Percentiles rank a stretch among this genome's conserved stretches.
These are phyloP conservation scores for Aspergillus sparsus DNA, from an alignment of 495 filamentous ascomycete species.

Conservation along the genomic window DNA sequence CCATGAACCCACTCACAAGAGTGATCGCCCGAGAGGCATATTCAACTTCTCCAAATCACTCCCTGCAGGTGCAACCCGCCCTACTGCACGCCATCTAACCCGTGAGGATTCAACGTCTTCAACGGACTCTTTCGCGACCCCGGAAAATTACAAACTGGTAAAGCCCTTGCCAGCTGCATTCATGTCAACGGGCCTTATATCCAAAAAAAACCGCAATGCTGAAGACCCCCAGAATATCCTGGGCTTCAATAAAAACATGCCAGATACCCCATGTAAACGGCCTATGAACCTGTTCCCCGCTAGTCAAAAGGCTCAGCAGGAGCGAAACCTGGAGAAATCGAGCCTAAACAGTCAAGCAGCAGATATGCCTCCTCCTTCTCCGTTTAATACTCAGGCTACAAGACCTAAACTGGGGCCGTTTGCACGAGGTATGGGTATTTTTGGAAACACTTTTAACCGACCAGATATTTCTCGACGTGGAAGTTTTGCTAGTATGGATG, in stretches of 20 bases:
- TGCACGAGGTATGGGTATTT: slow-evolving; percentile 67
- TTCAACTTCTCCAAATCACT: slow-evolving; percentile 80
- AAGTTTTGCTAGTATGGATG: slow-evolving; percentile 77
- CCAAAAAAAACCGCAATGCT: slow-evolving; percentile 71
- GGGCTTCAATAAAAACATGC: slow-evolving; percentile 61
- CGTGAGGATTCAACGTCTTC: slow-evolving; percentile 49
- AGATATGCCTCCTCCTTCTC: slow-evolving; percentile 64
- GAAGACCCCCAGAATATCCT: slow-evolving; percentile 50
- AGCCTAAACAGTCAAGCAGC: slow-evolving; percentile 61
- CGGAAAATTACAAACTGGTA: slow-evolving; percentile 77
- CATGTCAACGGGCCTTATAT: slow-evolving; percentile 90
- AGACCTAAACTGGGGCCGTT: slow-evolving; percentile 57
- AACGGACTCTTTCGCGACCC: slow-evolving; percentile 69
- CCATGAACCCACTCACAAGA: slow-evolving; percentile 58
- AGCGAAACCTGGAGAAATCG: slow-evolving; percentile 56
- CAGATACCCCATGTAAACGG: slow-evolving; percentile 95
- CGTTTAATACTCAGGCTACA: slow-evolving; percentile 56
- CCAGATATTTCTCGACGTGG: slow-evolving; percentile 59
- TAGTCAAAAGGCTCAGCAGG: slow-evolving; percentile 54
- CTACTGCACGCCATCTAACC: slow-evolving; percentile 39
- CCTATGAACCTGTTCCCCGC: slow-evolving; percentile 64
- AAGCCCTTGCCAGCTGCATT: slow-evolving; percentile 86
- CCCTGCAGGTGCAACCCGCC: slow-evolving; percentile 65
- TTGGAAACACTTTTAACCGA: slow-evolving; percentile 59
- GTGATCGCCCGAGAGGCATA: slow-evolving; percentile 51